Evolutionary conservation across 2,329 filamentous ascomycete species (phyloP).

Genomic region (Alternaria triticina): DNA sequence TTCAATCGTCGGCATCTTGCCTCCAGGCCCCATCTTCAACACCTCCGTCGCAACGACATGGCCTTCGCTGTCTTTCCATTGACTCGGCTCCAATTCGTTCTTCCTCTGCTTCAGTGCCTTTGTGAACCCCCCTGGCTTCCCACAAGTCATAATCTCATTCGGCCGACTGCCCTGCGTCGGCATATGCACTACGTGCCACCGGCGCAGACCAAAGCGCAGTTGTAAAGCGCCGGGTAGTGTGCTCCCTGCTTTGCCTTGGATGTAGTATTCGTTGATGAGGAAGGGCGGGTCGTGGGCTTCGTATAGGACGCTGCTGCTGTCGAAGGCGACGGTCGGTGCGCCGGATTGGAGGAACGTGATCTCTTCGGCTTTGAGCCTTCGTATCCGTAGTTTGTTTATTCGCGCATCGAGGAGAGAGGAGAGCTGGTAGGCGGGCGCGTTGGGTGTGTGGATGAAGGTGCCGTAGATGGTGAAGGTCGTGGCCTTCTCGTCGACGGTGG

Average conservation of each 20-base stretch:
- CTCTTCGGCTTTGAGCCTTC: constrained; percentile 28
- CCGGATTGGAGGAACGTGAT: constrained; percentile 18
- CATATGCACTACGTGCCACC: constrained; percentile 29
- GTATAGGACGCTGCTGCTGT: constrained; percentile 23
- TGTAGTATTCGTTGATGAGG: constrained; percentile 27
- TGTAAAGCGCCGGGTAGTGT: constrained; percentile 27
- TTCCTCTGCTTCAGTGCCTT: constrained; percentile 17
- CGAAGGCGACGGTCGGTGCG: constrained; percentile 26
- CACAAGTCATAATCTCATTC: constrained; percentile 27
- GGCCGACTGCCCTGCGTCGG: constrained; percentile 14
- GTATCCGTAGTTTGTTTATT: constrained; percentile 26
- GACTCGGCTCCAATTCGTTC: constrained; percentile 21
- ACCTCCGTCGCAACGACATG: constrained; percentile 29
- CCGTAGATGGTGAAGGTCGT: constrained; percentile 32
- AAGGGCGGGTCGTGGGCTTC: constrained; percentile 35
- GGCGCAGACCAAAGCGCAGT: constrained; percentile 22
- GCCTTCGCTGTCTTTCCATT: constrained; percentile 32
- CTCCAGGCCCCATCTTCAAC: constrained; percentile 18
- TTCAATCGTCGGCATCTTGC: constrained; percentile 31
- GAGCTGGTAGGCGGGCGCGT: constrained; percentile 35
- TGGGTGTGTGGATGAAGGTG: constrained; percentile 35
- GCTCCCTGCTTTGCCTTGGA: constrained; percentile 18
- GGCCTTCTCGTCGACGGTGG: constrained; percentile 27
- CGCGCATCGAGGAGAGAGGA: constrained; percentile 31
- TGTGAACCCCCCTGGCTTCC: constrained; percentile 22